These are phyloP conservation scores for Pythium myriotylum DNA, from an alignment of 352 stramenopile genomes.

Conservation along the genomic window DNA sequence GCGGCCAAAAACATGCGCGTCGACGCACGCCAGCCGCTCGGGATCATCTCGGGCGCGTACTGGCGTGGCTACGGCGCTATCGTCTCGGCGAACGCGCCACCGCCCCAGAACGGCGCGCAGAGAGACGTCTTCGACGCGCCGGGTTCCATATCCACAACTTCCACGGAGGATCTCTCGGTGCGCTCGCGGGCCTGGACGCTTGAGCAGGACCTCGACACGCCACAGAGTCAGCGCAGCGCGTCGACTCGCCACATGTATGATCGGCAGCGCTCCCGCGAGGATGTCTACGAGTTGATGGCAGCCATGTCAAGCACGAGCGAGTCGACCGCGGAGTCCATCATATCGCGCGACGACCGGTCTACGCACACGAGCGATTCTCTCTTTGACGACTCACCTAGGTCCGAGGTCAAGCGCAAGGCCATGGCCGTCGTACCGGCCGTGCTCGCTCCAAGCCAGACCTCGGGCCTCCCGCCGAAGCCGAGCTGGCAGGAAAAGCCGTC, in stretches of 20 bases:
- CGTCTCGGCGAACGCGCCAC: constrained; percentile 3
- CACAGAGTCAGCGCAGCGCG: background rate
- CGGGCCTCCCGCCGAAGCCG: too few relatives aligned
- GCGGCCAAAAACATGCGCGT: constrained; percentile 12
- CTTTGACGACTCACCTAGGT: constrained; percentile 4
- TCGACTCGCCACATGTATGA: background rate
- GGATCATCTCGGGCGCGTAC: constrained; percentile 16
- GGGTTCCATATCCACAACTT: background rate
- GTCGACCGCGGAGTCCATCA: constrained; percentile 13
- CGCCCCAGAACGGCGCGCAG: background rate
- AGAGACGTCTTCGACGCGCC: background rate
- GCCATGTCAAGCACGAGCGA: constrained; percentile 21
- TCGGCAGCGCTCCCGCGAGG: constrained; percentile 5
- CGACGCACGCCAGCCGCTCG: constrained; percentile 17
- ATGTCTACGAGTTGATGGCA: constrained; percentile 18
- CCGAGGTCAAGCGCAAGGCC: constrained; percentile 3
- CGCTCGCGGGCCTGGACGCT: constrained; percentile 1
- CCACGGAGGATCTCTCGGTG: background rate
- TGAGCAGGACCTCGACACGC: background rate
- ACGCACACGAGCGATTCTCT: constrained; percentile 11
- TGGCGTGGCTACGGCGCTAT: constrained; percentile 21
- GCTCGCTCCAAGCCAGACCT: background rate
- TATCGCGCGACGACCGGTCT: constrained; percentile 7
- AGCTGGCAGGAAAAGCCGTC: background rate
- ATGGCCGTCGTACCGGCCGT: background rate